phyloP scores from a whole-genome alignment of 2,329 filamentous ascomycete genomes.

The Rhytidhysteron rufulum region DNA sequence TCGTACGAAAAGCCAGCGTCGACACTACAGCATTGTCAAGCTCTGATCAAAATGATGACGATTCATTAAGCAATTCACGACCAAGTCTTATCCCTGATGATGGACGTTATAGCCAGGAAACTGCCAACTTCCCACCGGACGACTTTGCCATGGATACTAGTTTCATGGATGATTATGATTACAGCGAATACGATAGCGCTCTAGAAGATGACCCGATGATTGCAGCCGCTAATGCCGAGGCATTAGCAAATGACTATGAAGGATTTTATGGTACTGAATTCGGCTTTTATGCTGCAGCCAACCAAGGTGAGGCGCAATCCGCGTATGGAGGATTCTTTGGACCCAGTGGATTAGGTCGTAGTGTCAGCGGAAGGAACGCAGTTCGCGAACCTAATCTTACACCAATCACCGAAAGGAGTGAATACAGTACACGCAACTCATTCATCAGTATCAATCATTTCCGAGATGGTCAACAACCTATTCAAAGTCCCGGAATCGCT shows the following conservation, averaged over 20 bases:
- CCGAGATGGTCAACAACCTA: conserved; percentile 44
- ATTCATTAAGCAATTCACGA: conserved; percentile 29
- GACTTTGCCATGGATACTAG: conserved; percentile 33
- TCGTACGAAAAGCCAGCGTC: conserved; percentile 58
- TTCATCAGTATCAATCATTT: conserved; percentile 68
- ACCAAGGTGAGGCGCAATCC: conserved; percentile 54
- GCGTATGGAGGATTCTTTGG: conserved; percentile 88
- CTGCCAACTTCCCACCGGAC: conserved; percentile 35
- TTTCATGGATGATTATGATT: conserved; percentile 47
- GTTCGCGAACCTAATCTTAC: conserved; percentile 86
- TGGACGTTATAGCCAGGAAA: conserved; percentile 46
- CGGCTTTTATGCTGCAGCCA: conserved; percentile 75
- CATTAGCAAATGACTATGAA: conserved; percentile 84
- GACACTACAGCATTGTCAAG: conserved; percentile 22
- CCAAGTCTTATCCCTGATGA: conserved; percentile 49
- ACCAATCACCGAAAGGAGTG: conserved; percentile 91
- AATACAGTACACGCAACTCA: conserved; percentile 93
- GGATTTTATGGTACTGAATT: conserved; percentile 97
- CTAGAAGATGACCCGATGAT: conserved; percentile 79
- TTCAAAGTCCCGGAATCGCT: conserved; percentile 70
- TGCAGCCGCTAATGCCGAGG: conserved; percentile 90
- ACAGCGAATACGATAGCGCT: conserved; percentile 51
- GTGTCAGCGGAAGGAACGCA: conserved; percentile 61
- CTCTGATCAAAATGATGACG: conserved; percentile 30
- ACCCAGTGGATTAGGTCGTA: conserved; percentile 63